Conservation (phyloP, 1,139 yeast species). For the Lodderomyces theae region DNA sequence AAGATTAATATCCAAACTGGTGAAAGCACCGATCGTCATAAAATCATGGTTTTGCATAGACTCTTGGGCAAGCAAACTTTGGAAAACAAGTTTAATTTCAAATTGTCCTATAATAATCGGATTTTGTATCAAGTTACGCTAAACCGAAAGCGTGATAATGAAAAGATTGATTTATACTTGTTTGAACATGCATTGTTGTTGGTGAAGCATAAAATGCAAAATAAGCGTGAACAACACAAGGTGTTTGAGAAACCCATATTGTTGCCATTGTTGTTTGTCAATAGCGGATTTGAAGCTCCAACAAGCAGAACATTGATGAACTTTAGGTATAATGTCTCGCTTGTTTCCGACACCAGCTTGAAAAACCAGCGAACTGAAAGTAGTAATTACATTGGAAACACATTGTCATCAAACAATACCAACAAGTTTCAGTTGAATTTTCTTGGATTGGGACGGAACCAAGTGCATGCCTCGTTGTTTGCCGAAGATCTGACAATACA, state of each 20-base stretch:
- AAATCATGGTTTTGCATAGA: conserved; percentile 82
- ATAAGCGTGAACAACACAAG: conserved; percentile 86
- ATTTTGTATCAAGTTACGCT: conserved; percentile 77
- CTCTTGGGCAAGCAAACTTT: conserved; percentile 80
- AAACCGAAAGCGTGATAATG: conserved; percentile 66
- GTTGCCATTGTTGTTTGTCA: conserved; percentile 72
- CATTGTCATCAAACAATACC: conserved; percentile 22
- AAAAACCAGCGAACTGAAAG: conserved; percentile 30
- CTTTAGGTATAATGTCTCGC: conserved; percentile 35
- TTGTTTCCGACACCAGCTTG: conserved; percentile 37
- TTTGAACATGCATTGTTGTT: conserved; percentile 86
- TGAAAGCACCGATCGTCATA: conserved; percentile 89
- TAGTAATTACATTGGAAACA: conserved; percentile 28
- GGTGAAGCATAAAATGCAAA: conserved; percentile 81
- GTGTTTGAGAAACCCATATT: conserved; percentile 94
- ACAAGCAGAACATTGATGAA: conserved; percentile 49
- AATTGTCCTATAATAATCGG: conserved; percentile 77
- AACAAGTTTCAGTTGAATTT: conserved; percentile 48
- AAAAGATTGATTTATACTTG: conserved; percentile 77
- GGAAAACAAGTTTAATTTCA: conserved; percentile 52
- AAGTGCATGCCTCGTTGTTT: conserved; percentile 43
- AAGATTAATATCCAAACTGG: conserved; percentile 91
- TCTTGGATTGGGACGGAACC: conserved; percentile 44
- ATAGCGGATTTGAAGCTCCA: conserved; percentile 78
- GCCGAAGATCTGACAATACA: conserved; percentile 61